Evolutionary conservation across 2,329 filamentous ascomycete species (phyloP).

Genomic region (Pyrenochaeta sp.): DNA sequence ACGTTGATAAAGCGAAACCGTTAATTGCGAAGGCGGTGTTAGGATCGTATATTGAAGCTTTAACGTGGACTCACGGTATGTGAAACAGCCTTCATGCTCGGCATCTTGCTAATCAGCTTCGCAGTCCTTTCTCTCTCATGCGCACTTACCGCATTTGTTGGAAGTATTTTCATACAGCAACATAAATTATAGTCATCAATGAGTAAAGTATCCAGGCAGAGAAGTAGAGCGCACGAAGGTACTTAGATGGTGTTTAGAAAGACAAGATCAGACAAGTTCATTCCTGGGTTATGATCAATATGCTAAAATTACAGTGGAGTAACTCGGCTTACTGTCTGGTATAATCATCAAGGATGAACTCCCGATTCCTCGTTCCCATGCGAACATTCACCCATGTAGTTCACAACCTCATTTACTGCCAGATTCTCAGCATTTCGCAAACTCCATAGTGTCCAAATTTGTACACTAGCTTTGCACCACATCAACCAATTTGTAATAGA

Average conservation of each 20-base stretch:
- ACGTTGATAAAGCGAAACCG: constrained; percentile 25
- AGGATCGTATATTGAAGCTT: constrained; percentile 29
- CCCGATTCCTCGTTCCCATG: no score
- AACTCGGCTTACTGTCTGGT: no score
- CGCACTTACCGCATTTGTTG: constrained; percentile 26
- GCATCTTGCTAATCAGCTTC: background rate
- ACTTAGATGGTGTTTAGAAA: background rate
- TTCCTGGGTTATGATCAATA: background rate
- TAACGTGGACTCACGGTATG: constrained; percentile 37
- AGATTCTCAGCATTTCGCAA: no score
- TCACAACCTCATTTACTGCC: no score
- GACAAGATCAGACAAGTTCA: background rate
- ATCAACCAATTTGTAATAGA: no score
- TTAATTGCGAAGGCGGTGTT: constrained; percentile 20
- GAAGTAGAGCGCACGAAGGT: no score
- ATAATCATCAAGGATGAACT: no score
- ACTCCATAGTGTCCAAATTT: no score
- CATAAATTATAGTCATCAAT: constrained; percentile 18
- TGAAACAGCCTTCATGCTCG: background rate
- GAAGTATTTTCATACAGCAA: constrained; percentile 27
- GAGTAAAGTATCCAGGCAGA: no score
- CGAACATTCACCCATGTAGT: no score
- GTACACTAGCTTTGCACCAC: no score
- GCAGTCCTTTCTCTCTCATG: constrained; percentile 29
- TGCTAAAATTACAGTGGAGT: background rate